Evolutionary conservation across 1,284 basidiomycete species (phyloP).

Genomic region (Wallemia mellicola): DNA sequence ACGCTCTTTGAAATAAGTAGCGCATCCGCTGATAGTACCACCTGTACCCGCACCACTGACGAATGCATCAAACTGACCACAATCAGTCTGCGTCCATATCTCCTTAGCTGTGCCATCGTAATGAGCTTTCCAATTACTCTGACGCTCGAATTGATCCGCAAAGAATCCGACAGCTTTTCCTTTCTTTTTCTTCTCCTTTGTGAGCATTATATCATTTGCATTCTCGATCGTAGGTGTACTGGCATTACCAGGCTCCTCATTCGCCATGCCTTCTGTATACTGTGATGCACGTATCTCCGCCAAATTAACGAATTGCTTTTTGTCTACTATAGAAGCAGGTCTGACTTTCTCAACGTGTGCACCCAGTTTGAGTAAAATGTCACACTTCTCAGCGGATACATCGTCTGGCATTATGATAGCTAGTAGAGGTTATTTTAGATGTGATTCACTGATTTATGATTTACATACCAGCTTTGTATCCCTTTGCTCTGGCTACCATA

Average conservation of each 20-base stretch:
- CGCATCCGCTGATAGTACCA: conserved; percentile 69
- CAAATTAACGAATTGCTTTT: conserved; percentile 43
- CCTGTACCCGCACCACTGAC: conserved; percentile 77
- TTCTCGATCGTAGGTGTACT: no score
- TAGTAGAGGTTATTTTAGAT: conserved; percentile 12
- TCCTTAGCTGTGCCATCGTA: conserved; percentile 75
- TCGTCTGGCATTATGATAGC: conserved; percentile 83
- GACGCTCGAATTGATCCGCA: conserved; percentile 85
- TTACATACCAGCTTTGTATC: neutral
- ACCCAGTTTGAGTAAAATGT: conserved; percentile 52
- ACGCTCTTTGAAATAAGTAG: conserved; percentile 32
- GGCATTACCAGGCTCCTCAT: neutral
- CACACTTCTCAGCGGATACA: conserved; percentile 68
- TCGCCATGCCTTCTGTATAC: neutral
- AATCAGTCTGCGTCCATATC: conserved; percentile 62
- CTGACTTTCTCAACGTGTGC: conserved; percentile 40
- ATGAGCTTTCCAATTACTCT: conserved; percentile 69
- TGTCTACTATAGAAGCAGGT: conserved; percentile 58
- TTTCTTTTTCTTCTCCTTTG: no score
- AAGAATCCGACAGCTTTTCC: conserved; percentile 33
- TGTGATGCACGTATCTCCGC: neutral
- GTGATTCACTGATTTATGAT: neutral
- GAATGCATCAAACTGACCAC: conserved; percentile 52
- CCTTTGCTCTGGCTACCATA: conserved; percentile 60
- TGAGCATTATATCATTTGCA: no score